Base-by-base conservation (phyloP, 2,329 filamentous ascomycete species). In the Scopulariopsis brevicaulis region DNA sequence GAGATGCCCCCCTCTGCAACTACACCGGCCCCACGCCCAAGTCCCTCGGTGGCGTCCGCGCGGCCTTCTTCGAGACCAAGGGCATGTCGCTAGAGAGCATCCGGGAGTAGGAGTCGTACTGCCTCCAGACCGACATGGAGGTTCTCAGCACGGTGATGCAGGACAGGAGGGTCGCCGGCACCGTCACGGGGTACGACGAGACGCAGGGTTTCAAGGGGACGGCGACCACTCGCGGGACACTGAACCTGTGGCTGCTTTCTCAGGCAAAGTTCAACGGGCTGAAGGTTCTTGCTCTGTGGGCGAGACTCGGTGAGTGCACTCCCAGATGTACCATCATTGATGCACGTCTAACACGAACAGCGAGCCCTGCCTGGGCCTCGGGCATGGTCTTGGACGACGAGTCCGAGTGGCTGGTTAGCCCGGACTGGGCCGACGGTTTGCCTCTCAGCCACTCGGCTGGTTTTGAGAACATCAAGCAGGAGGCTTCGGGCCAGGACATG, bases 211-310 rank as follows among this genome's bases (percentile, higher is more conserved):
- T 57, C 34, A 37, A 48, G 4, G 55, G 55, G 5, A 37, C 55
- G 22, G 55, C 55, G 15, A 35, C 55, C 10, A 52, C 48, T 15
- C 34, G 55, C n/a, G 55, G 55, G 12, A 53, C 55, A 8, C 48
- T 57, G 46, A 57, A 57, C n/a, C 32, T 57, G 24, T 57, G 55
- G 55, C 24, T 57, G 32, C 46, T 57, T 24, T 57, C 55, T n/a
- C 55, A 57, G 48, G 55, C 46, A n/a, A 57, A 57, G 37, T 57
- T 57, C 48, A 57, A 57, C 18, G 32, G 48, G 12, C 34, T 57
- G 20, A 57, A 57, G 40, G 37, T 53, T 12, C 32, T 53, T n/a
- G 55, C 50, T n/a, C 55, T 57, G 25, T 57, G 55, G 55, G 46
- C 55, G 34, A 28, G 55, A 15, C 48, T 57, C 18, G 48, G 55